These are phyloP conservation scores for Boletus rufocinnamomeus DNA, from an alignment of 768 basidiomycete species.

Conservation along the genomic window DNA sequence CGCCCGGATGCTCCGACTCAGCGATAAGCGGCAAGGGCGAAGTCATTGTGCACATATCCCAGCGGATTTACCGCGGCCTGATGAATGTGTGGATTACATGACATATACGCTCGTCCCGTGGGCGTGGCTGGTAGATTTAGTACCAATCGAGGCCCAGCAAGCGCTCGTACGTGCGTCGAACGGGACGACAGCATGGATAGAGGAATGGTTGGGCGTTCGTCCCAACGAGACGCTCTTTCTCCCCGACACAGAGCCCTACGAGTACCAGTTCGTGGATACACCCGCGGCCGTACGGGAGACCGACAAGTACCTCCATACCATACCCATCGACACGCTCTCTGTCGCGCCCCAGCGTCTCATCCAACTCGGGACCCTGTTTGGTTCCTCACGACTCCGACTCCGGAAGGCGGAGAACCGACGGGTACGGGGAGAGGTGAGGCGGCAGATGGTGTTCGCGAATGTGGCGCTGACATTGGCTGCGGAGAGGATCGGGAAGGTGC, in stretches of 20 bases:
- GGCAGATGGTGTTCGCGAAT: too few relatives aligned
- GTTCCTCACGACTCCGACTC: too few relatives aligned
- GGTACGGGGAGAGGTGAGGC: too few relatives aligned
- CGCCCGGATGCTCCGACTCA: slow-evolving; percentile 44
- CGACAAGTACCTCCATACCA: slow-evolving; percentile 7
- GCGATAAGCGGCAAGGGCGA: slow-evolving; percentile 50
- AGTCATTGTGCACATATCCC: slow-evolving; percentile 50
- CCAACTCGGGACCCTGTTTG: too few relatives aligned
- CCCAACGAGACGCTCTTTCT: slow-evolving; percentile 46
- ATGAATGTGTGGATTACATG: too few relatives aligned
- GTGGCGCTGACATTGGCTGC: too few relatives aligned
- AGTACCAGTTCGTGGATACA: slow-evolving; percentile 34
- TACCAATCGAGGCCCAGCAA: slow-evolving; percentile 43
- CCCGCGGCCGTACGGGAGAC: slow-evolving; percentile 7
- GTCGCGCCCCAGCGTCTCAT: too few relatives aligned
- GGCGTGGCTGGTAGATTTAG: too few relatives aligned
- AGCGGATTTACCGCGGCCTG: slow-evolving; percentile 38
- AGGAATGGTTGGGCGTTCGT: slow-evolving; percentile 27
- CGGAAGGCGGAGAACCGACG: too few relatives aligned
- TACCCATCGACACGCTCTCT: too few relatives aligned
- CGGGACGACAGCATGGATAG: slow-evolving; percentile 40
- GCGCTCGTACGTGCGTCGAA: slow-evolving; percentile 51
- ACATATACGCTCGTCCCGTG: too few relatives aligned
- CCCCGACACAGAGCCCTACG: slow-evolving; percentile 57
- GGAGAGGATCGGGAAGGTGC: too few relatives aligned